Conservation (phyloP, 2,329 filamentous ascomycete species). For the Diaporthe ampelina region DNA sequence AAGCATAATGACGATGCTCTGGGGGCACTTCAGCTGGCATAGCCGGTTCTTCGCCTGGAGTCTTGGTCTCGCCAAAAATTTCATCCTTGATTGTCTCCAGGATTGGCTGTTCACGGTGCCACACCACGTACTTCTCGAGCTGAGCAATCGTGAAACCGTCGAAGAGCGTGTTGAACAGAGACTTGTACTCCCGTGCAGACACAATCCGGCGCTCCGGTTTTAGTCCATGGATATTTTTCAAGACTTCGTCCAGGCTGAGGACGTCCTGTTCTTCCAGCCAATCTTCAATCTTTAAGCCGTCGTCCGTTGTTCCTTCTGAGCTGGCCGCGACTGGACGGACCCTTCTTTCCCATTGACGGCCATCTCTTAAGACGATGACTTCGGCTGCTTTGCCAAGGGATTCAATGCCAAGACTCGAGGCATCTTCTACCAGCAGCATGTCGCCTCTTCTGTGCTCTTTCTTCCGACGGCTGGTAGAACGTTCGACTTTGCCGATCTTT, state of each 20-base stretch:
- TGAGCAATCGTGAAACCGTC: constrained; percentile 63
- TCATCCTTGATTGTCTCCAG: constrained; percentile 44
- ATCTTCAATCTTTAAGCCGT: constrained; percentile 21
- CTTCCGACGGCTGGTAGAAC: constrained; percentile 37
- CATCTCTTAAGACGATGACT: constrained; percentile 62
- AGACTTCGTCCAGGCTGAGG: constrained; percentile 52
- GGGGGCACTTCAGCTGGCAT: not conserved
- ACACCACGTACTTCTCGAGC: constrained; percentile 56
- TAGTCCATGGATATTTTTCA: constrained; percentile 63
- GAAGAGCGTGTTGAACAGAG: constrained; percentile 54
- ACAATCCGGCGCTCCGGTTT: constrained; percentile 59
- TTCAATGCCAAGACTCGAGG: constrained; percentile 46
- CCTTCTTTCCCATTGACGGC: constrained; percentile 43
- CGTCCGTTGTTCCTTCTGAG: not conserved
- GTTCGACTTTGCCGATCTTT: not conserved
- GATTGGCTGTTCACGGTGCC: constrained; percentile 34
- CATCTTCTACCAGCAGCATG: constrained; percentile 33
- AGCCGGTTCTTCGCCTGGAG: not conserved
- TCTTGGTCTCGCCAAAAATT: constrained; percentile 2
- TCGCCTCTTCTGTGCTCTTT: constrained; percentile 40
- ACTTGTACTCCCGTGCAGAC: constrained; percentile 56
- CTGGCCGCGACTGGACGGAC: not conserved
- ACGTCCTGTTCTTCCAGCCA: constrained; percentile 45
- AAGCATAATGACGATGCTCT: constrained; percentile 46
- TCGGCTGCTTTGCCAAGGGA: constrained; percentile 57